These are phyloP conservation scores for Ogataea methylovora DNA, from an alignment of 805 yeast genomes.

Conservation along the genomic window DNA sequence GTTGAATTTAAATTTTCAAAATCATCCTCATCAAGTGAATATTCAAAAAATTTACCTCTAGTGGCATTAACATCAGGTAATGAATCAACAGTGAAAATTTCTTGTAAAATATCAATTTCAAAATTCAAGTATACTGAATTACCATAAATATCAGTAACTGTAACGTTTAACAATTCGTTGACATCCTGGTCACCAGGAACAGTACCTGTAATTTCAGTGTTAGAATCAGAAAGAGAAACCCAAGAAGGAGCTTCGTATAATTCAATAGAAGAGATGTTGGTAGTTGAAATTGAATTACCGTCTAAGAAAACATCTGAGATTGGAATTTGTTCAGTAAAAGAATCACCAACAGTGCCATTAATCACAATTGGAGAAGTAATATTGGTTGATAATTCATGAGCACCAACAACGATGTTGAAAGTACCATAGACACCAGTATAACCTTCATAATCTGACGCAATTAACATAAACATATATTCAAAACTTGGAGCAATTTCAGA, in stretches of 20 bases:
- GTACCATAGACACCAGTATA: conserved; percentile 62
- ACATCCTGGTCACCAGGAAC: conserved; percentile 43
- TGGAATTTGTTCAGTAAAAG: conserved; percentile 53
- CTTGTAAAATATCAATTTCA: conserved; percentile 41
- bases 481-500: conserved; percentile 85
- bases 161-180: conserved; percentile 39
- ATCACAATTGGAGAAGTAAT: conserved; percentile 47
- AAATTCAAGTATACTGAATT: conserved; percentile 55
- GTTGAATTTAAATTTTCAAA: conserved; percentile 51
- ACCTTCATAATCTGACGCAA: conserved; percentile 75
- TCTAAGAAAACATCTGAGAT: conserved; percentile 58
- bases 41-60: conserved; percentile 50
- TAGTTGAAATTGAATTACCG: conserved; percentile 34
- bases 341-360: conserved; percentile 60
- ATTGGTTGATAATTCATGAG: conserved; percentile 71
- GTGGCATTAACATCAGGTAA: conserved; percentile 64
- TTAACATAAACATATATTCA: conserved; percentile 57
- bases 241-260: conserved; percentile 53
- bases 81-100: conserved; percentile 47
- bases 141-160: conserved; percentile 50
- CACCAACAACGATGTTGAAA: conserved; percentile 78
- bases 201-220: conserved; percentile 43
- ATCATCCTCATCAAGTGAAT: conserved; percentile 43
- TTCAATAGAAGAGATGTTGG: conserved; percentile 48
- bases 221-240: conserved; percentile 34